Conservation (phyloP, 192 early-diverging fungal species). For the Gorgonomyces haynaldii region DNA sequence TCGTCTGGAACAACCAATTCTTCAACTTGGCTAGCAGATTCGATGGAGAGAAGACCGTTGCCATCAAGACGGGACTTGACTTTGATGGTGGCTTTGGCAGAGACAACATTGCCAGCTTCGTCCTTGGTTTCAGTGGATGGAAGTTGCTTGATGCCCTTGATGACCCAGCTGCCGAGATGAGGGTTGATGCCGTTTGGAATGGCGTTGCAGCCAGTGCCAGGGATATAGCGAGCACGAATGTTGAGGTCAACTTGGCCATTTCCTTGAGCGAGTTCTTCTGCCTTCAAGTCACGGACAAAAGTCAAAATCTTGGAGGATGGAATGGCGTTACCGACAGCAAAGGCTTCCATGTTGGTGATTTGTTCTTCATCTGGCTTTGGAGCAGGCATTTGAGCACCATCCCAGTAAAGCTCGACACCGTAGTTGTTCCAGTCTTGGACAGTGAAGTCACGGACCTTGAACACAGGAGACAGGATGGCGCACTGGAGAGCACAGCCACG, state of each 20-base stretch:
- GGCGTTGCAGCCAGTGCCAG: slow-evolving; percentile 26
- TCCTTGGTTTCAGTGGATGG: slow-evolving; percentile 18
- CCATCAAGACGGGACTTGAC: slow-evolving; percentile 83
- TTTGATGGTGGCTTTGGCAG: slow-evolving; percentile 64
- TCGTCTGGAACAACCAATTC: slow-evolving; percentile 60
- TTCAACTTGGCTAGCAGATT: slow-evolving; percentile 78
- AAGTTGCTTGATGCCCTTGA: slow-evolving; percentile 66
- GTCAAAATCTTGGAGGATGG: slow-evolving; percentile 86
- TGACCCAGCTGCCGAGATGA: slow-evolving; percentile 72
- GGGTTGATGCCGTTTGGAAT: slow-evolving; percentile 64
- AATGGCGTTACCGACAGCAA: slow-evolving; percentile 71
- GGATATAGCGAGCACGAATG: slow-evolving; percentile 68
- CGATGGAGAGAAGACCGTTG: slow-evolving; percentile 69
- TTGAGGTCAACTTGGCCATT: slow-evolving; percentile 50
- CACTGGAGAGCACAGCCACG: slow-evolving; percentile 94
- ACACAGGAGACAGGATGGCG: slow-evolving; percentile 91
- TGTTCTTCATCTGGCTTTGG: slow-evolving; percentile 54
- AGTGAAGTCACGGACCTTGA: slow-evolving; percentile 94
- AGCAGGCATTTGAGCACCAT: slow-evolving; percentile 31
- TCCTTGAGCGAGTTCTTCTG: slow-evolving; percentile 29
- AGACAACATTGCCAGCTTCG: slow-evolving; percentile 42
- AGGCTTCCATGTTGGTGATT: slow-evolving; percentile 76
- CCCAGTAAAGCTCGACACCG: slow-evolving; percentile 86
- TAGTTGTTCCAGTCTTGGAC: slow-evolving; percentile 83
- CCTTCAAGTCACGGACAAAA: slow-evolving; percentile 63